Evolutionary conservation across 2,329 filamentous ascomycete species (phyloP), one percentile per base, ranked within the genome.

Genomic region (Chrysoporthe puriensis): DNA sequence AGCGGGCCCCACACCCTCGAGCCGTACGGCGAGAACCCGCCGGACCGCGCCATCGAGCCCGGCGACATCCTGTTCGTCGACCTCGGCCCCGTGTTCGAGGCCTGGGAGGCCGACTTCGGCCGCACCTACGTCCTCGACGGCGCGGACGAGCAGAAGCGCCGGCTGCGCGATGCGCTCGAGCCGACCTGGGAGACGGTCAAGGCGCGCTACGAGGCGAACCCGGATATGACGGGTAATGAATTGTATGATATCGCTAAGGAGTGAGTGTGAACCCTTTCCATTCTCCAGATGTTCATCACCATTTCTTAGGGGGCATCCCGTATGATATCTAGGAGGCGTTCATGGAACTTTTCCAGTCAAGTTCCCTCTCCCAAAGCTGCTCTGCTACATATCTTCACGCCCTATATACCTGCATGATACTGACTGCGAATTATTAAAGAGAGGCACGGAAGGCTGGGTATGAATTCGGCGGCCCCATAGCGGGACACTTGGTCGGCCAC

Each of bases 41-140:
- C 83, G 0, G 82, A 85, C 69, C 81, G 83, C 4, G 73, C 79
- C 43, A 80, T 86, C 60, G 70, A 81, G 68, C 72, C 74, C 2
- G 82, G 84, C 63, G 84, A 86, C 66, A 85, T 86, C 61, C 74
- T 86, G 2, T 80, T 83, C 66, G 79, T 86, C 44, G 84, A 86
- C 69, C 76, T 86, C 1, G 84, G 84, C 0, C 83, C 84, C 0
- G 83, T 85, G 0, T 85, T 86, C 66, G 83, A 84, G 62, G 77
- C 76, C 0, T 86, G 82, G 81, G 84, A 86, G 71, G 84, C 84
- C 5, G 84, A 85, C 69, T 85, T 85, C 67, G 83, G 83, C 8
- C 81, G 83, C 16, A 86, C 84, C 0, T 86, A 81, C 69, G 83
- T 86, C 3, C 77, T 86, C 0, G 46, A 44, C 4, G 83, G 82